Evolutionary conservation across 1,284 basidiomycete genomes (phyloP), one percentile per base, ranked within the genome.

Genomic region (Fomitiporia mediterranea): DNA sequence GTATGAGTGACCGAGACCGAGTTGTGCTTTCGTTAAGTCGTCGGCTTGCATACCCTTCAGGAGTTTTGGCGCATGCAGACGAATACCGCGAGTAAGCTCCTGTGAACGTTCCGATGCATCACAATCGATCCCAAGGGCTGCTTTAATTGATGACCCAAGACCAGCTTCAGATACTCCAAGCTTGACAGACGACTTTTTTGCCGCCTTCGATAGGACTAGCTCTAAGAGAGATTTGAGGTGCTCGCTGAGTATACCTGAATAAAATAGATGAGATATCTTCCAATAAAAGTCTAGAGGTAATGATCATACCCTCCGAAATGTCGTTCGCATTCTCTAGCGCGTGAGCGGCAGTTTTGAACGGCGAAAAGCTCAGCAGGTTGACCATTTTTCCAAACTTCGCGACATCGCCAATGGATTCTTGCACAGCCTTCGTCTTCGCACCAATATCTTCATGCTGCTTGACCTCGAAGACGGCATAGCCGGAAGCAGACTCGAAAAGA

Each of bases 261-360:
- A 34, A 27, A 44, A 9, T 19, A 37, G n/a, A n/a, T n/a, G n/a
- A n/a, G n/a, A n/a, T n/a, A n/a, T n/a, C n/a, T n/a, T n/a, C n/a
- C n/a, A n/a, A n/a, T n/a, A n/a, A n/a, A 44, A 51, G 54, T 57
- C 56, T n/a, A 3, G 3, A 25, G 11, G 4, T 30, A 3, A 3
- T 2, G 5, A 37, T 63, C 77, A 52, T 63, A 94, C 96, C 94
- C 79, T 98, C 96, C 4, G 96, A 98, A 15, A 99, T 75, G 72
- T 99, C 95, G 69, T 98, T 97, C 56, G 89, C 89, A 67, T 97
- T 98, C 74, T 99, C 94, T 63, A 99, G 77, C 27, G 96, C 97
- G 70, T 98, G 91, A 1, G 93, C 94, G 38, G 95, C 94, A 62
- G 81, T 94, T 71, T 93, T 94, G 81, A 97, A 99, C 1, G 97